Evolutionary conservation across 352 stramenopile species (phyloP).

Genomic region (Globisporangium emineosum): DNA sequence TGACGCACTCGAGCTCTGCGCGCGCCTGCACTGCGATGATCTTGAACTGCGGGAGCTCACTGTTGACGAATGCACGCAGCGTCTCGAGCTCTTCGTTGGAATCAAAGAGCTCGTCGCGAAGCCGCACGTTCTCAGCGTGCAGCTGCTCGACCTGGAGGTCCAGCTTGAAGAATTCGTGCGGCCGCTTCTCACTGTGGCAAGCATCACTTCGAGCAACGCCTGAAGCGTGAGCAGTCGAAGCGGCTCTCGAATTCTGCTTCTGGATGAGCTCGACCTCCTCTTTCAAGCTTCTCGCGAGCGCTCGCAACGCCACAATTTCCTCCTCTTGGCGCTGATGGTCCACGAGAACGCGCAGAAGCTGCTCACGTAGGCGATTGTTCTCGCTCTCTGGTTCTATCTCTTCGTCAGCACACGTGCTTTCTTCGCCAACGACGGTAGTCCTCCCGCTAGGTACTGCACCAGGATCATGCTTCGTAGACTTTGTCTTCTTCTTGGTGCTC

Average conservation of each 20-base stretch:
- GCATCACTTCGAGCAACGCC: too few relatives aligned
- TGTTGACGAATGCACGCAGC: conserved; percentile 16
- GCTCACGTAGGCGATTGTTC: conserved; percentile 35
- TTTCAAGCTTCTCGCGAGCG: conserved; percentile 50
- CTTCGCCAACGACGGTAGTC: not conserved
- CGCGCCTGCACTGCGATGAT: conserved; percentile 34
- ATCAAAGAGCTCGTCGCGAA: conserved; percentile 24
- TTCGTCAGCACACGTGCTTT: not conserved
- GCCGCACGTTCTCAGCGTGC: conserved; percentile 30
- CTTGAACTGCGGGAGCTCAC: conserved; percentile 29
- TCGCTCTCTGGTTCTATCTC: not conserved
- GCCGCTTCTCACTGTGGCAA: not conserved
- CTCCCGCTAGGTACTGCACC: not conserved
- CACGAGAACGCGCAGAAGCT: conserved; percentile 40
- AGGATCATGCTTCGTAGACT: not conserved
- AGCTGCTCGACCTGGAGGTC: conserved; percentile 47
- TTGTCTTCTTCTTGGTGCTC: conserved; percentile 2
- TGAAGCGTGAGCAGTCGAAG: not conserved
- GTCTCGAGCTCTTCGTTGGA: conserved; percentile 14
- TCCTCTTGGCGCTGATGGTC: conserved; percentile 55
- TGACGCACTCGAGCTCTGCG: conserved; percentile 33
- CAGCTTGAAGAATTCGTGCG: conserved; percentile 49
- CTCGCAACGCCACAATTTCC: conserved; percentile 55
- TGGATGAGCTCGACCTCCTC: conserved; percentile 44
- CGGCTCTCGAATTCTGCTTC: not conserved